Evolutionary conservation across 352 stramenopile genomes (phyloP).

Genomic region (Globisporangium acanthophoron): DNA sequence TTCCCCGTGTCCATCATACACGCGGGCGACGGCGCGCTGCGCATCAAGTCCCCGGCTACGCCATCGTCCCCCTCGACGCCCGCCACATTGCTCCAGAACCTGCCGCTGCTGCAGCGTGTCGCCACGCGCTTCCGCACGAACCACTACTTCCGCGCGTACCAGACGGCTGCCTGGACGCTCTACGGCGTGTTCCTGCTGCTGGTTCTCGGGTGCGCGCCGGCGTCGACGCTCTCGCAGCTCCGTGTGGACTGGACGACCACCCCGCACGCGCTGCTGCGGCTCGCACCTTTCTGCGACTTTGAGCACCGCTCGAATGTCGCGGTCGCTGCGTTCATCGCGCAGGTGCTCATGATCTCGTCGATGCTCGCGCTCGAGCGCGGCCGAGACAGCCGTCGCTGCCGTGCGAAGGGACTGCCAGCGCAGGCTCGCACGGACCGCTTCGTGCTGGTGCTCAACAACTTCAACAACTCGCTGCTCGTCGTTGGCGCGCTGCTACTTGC

Average conservation of each 20-base stretch:
- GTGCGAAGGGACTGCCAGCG: not conserved
- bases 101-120: conserved; percentile 10
- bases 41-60: conserved; percentile 26
- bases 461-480: conserved; percentile 80
- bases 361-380: conserved; percentile 55
- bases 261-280: not conserved
- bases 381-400: conserved; percentile 22
- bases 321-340: conserved; percentile 59
- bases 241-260: not conserved
- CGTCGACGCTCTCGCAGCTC: not conserved
- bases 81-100: conserved; percentile 12
- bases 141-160: conserved; percentile 64
- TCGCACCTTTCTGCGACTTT: conserved; percentile 28
- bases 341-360: conserved; percentile 77
- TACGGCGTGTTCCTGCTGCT: conserved; percentile 49
- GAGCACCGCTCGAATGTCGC: conserved; percentile 49
- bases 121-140: conserved; percentile 31
- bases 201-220: conserved; percentile 27
- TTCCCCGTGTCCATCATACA: conserved; percentile 49
- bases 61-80: conserved; percentile 20
- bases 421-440: conserved; percentile 37
- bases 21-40: conserved; percentile 16
- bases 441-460: conserved; percentile 79
- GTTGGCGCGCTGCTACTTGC: conserved; percentile 62
- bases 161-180: conserved; percentile 50